A percentile compares a stretch with the other conserved stretches of the same genome.
Evolutionary conservation across 2,329 filamentous ascomycete species (phyloP).

Genomic region (Verticillium dahliae): DNA sequence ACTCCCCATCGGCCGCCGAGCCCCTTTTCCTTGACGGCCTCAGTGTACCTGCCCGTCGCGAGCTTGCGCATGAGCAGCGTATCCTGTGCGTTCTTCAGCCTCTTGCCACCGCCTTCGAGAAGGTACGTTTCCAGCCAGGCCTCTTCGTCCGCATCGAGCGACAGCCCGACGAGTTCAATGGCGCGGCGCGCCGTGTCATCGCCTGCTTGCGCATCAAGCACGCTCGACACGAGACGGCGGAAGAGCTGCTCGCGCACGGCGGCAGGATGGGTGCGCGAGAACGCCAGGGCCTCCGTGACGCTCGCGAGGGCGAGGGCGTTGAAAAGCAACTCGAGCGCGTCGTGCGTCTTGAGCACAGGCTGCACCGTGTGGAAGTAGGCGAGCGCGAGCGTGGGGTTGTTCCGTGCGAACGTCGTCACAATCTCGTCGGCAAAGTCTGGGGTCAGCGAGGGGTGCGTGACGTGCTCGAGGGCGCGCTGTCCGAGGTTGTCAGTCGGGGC

Average conservation of each 20-base stretch:
- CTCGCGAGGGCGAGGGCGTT: conserved; percentile 60
- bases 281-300: conserved; percentile 67
- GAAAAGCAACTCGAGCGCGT: conserved; percentile 61
- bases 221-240: conserved; percentile 54
- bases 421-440: conserved; percentile 83
- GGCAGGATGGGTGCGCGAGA: conserved; percentile 59
- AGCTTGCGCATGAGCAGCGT: conserved; percentile 69
- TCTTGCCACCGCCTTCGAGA: conserved; percentile 56
- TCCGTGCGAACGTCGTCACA: conserved; percentile 58
- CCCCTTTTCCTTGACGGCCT: conserved; percentile 36
- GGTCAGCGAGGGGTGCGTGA: conserved; percentile 72
- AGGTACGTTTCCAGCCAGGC: conserved; percentile 67
- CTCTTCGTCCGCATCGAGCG: conserved; percentile 66
- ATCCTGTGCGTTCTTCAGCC: conserved; percentile 60
- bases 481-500: background rate
- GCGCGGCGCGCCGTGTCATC: conserved; percentile 46
- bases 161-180: conserved; percentile 65
- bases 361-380: conserved; percentile 74
- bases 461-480: conserved; percentile 63
- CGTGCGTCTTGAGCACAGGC: conserved; percentile 60
- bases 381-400: conserved; percentile 60
- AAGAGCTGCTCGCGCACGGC: conserved; percentile 58
- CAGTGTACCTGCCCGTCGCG: conserved; percentile 53
- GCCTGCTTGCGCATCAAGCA: conserved; percentile 36
- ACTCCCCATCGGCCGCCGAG: conserved; percentile 40